Base-by-base conservation (phyloP, 306 rosid genomes). In the Rosa chinensis region DNA sequence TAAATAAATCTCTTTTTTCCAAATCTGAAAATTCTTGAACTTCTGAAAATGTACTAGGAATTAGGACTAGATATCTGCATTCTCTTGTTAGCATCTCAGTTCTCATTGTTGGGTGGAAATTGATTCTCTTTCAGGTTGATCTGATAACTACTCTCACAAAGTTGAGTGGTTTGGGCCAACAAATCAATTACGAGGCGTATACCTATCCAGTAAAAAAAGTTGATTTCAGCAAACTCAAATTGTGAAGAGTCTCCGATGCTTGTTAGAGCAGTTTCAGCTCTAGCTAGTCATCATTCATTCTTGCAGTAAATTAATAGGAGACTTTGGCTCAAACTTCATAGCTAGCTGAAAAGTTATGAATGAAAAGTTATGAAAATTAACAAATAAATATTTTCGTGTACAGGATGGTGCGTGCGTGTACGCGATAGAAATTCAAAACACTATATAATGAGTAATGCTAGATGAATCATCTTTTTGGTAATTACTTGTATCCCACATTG, bases 101-200 rank as follows among this genome's bases (percentile, higher is more conserved):
- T 66, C 66, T 82, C 48, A 32, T 53, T 73, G 66, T 84, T 73
- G 20, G 56, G 82, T 72, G 68, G 21, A 78, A 76, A 45, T 68
- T 75, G 73, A 59, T 47, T 78, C 47, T 32, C 37, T 77, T 81
- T 74, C 94, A 95, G 99, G 99, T 92, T 76, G 99, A 95, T 91
- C 80, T 93, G 80, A 95, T 95, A 74, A 92, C 97, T 20, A 80
- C 96, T 43, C 75, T 91, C 75, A 95, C 99, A 66, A 95, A 95
- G 81, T 62, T 92, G 83, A 84, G 98, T 81, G 81, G 85, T 83
- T 81, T 95, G 82, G 99, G 98, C 70, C 97, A 92, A 72, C 82
- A 87, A 40, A 92, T 95, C 86, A 95, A 95, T 73, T 95, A 87
- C 6, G 98, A 95, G 86, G 99, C 97, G 42, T 94, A 91, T 64